phyloP scores from a whole-genome alignment of 2,329 filamentous ascomycete genomes.

The Fusarium floridanum region DNA sequence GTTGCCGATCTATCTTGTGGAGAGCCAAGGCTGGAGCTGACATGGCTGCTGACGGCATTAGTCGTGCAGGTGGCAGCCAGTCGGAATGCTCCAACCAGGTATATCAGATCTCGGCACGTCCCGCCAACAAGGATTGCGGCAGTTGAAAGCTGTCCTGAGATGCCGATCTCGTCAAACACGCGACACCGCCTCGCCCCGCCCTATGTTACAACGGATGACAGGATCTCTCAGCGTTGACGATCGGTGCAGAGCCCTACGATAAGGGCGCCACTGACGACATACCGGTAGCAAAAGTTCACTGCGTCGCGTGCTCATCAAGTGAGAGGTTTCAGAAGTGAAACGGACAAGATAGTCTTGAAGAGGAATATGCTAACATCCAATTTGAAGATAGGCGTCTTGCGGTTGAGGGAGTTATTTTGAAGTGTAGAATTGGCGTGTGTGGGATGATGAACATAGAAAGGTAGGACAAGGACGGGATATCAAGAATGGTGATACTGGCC shows the following conservation, averaged over 20 bases:
- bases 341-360: background rate
- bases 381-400: too few relatives aligned
- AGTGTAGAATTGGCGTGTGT: too few relatives aligned
- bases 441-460: too few relatives aligned
- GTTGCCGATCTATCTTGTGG: background rate
- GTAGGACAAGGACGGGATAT: background rate
- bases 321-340: background rate
- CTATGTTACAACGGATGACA: background rate
- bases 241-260: background rate
- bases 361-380: background rate
- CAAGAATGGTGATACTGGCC: fast-evolving
- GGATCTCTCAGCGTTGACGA: background rate
- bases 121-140: background rate
- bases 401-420: too few relatives aligned
- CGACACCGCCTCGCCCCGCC: background rate
- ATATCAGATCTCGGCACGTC: background rate
- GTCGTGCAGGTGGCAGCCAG: background rate
- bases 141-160: background rate
- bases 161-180: background rate
- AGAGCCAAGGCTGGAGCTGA: background rate
- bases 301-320: background rate
- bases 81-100: background rate
- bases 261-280: background rate
- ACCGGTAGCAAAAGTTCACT: background rate
- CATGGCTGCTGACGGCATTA: background rate